Base-by-base conservation (phyloP, 768 basidiomycete species). In the Suillus subluteus region DNA sequence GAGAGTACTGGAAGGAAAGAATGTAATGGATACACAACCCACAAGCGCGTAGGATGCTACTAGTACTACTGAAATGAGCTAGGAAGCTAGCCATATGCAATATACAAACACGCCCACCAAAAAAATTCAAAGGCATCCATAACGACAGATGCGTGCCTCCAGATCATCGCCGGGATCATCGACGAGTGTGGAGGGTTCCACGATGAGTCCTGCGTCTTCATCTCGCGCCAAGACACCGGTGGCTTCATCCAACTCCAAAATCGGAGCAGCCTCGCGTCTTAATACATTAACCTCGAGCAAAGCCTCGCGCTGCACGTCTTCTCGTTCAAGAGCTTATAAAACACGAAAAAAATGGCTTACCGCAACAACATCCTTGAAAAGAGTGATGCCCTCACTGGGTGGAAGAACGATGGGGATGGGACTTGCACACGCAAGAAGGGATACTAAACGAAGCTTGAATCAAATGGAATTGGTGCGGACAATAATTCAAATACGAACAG, bases 101-200 rank as follows among this genome's bases (percentile, higher is more conserved):
- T 5, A 40, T 9, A 15, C 15, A 16, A 41, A 26, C 11, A 4
- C 16, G 18, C 40, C 59, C 26, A 43, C 59, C 18, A 12, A 12
- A 43, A 7, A 4, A 54, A 37, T 26, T 66, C 58, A 70, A 56
- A 70, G 64, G 40, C 68, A 69, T 21, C 65, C 62, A 55, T 48
- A 69, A 38, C 69, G 69, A 46, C 69, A 70, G 21, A 66, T 59
- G 6, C 69, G 65, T 48, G 38, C 63, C 35, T 62, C 65, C 7
- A 70, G 50, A 59, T 40, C 21, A 64, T 65, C 46, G 26, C 48
- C 58, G 3, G 66, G 63, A 58, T 61, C 40, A 21, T 43, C 26
- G 12, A 30, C 23, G 40, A 13, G 40, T 61, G 43, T 21, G 26
- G 40, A 41, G 11, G 59, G 12, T 30, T 61, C 59, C 12, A 11